Percentiles rank a stretch among this genome's conserved stretches.
These are phyloP conservation scores for Coemansia sp. DNA, from an alignment of 192 early-diverging fungal genomes.

Conservation along the genomic window DNA sequence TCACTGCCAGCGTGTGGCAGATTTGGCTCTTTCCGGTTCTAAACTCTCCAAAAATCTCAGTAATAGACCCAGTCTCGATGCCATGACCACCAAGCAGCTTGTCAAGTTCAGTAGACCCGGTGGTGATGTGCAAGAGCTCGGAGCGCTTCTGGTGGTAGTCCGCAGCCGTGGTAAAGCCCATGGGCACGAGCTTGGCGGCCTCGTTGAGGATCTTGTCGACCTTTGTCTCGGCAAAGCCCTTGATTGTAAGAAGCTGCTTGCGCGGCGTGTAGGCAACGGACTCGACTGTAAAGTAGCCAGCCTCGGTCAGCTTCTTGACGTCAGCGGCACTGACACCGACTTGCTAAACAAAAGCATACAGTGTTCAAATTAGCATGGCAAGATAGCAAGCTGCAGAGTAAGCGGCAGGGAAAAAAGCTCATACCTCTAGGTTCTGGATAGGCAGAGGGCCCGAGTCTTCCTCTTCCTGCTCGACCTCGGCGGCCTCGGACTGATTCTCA, in stretches of 20 bases:
- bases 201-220: constrained; percentile 92
- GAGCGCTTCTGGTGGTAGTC: constrained; percentile 81
- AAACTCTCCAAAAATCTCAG: constrained; percentile 98
- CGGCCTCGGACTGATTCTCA: constrained; percentile 52
- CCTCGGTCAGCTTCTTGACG: constrained; percentile 81
- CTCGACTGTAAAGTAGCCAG: constrained; percentile 90
- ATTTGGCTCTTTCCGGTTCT: constrained; percentile 96
- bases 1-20: constrained; percentile 93
- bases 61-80: constrained; percentile 94
- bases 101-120: constrained; percentile 90
- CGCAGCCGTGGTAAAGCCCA: constrained; percentile 94
- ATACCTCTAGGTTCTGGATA: constrained; percentile 58
- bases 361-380: not conserved
- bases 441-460: constrained; percentile 54
- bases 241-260: constrained; percentile 80
- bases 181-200: constrained; percentile 87
- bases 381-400: not conserved
- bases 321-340: constrained; percentile 66
- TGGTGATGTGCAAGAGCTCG: constrained; percentile 79
- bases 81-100: constrained; percentile 86
- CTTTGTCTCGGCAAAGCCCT: constrained; percentile 94
- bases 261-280: constrained; percentile 89
- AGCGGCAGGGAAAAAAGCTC: not conserved
- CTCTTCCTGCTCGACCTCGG: constrained; percentile 53
- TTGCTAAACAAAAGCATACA: constrained; percentile 42